Evolutionary conservation across 2,329 filamentous ascomycete species (phyloP), one percentile per base, ranked within the genome.

Genomic region (Fusarium fujikuroi): DNA sequence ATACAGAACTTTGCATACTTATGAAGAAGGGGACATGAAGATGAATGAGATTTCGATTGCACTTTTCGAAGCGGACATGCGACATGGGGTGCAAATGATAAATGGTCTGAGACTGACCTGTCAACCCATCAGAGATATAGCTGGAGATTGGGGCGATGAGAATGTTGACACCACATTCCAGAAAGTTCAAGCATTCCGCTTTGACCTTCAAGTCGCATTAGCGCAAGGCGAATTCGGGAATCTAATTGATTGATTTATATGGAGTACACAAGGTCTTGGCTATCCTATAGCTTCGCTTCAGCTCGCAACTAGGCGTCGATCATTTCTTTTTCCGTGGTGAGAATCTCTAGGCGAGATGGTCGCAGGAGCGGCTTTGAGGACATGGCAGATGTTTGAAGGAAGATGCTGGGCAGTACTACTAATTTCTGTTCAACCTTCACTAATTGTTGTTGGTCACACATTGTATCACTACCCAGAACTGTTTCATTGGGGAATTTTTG

Each of bases 401-500:
- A 47, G 25, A 30, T n/a, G 25, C 19, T 30, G 14, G 11, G 9
- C 12, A 19, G 19, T n/a, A 7, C 44, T 47, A 16, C 9, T 14
- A 28, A 10, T 50, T 23, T 34, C 30, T 34, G 16, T 50, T 34
- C 7, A 23, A 23, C 21, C 21, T 23, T 32, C 21, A 23, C 16
- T 3, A 7, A 49, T 12, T 5, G 9, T 0, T 14, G 3, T 10
- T 34, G 2, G 3, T 5, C 21, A 34, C 34, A 2, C 11, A 28
- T 18, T 28, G 23, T 15, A 12, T 21, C 3, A n/a, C 14, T 18
- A 18, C 5, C 7, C 8, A 10, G 32, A 7, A 6, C 12, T 4
- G 1, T 8, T 28, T 25, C 3, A 9, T 6, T 10, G 9, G 7
- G 32, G 9, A 4, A 0, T 6, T 16, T 25, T 18, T 37, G 50